Base-by-base conservation (phyloP, 2,329 filamentous ascomycete genomes). In the Diaporthe sp. region DNA sequence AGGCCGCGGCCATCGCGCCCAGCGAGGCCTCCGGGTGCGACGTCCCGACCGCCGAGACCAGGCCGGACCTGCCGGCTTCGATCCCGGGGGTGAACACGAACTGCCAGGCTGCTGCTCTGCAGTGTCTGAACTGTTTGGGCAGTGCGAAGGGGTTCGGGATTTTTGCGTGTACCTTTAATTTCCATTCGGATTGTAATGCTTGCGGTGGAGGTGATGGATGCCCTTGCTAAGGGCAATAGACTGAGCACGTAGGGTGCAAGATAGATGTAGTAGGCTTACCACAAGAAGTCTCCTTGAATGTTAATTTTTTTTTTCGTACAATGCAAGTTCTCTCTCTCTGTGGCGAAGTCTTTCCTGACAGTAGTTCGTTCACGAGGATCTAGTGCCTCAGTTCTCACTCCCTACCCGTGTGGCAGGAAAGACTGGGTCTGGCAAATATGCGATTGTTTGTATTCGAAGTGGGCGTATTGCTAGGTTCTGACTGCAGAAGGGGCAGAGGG, bases 161-260 rank as follows among this genome's bases (percentile, higher is more conserved):
- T n/a, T 67, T 51, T 2, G 63, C 20, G 22, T 67, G 63, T 37
- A 51, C 44, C 7, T 67, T 67, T 25, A 51, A 67, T 6, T 67
- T 13, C 20, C 63, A 25, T 17, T 67, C 63, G 20, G 63, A 37
- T 20, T 67, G 63, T 67, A 67, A 67, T 51, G 44, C 63, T 37
- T 67, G 63, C 17, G 63, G 63, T 37, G 63, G 63, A 15, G 63
- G 63, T 3, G 61, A 67, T 34, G 63, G 63, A 37, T 67, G 63
- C 44, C 63, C 63, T 3, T 67, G 63, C 44, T 67, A 67, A n/a
- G 31, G 63, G 22, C 22, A 13, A 25, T 10, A 9, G 13, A 44
- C 44, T 25, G 44, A 10, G 44, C 44, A 5, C 12, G 15, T 51
- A 25, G 31, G 7, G 22, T 51, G 20, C 37, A 25, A 17, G 31